A percentile compares a stretch with the other conserved stretches of the same genome.
Evolutionary conservation across 1,139 yeast species (phyloP).

Genomic region (Taphrina communis): DNA sequence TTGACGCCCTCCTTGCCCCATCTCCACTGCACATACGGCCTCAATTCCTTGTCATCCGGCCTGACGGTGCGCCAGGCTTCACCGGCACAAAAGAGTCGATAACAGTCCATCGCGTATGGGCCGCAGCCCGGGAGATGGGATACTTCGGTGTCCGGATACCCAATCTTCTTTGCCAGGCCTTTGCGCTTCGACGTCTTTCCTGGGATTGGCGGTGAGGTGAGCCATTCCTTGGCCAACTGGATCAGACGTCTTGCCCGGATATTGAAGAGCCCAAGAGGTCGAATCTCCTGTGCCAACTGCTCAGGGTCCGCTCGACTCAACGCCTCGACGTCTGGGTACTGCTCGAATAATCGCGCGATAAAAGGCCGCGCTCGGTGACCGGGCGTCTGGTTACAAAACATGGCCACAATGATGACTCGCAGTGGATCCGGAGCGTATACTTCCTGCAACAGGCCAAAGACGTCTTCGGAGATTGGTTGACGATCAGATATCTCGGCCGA

Average conservation of each 20-base stretch:
- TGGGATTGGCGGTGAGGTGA: conserved; percentile 5
- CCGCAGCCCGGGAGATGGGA: conserved; percentile 29
- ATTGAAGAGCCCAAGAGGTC: conserved; percentile 19
- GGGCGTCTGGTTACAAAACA: conserved; percentile 30
- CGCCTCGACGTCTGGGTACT: conserved; percentile 18
- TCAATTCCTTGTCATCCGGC: conserved; percentile 29
- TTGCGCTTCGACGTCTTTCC: conserved; percentile 6
- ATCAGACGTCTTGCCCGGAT: conserved; percentile 4
- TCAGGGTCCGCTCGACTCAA: conserved; percentile 4
- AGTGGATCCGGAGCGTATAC: conserved; percentile 18
- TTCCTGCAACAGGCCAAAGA: conserved; percentile 16
- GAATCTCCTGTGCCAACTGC: conserved; percentile 2
- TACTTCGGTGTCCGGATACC: conserved; percentile 24
- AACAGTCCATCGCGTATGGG: conserved; percentile 31
- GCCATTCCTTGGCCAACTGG: conserved; percentile 8
- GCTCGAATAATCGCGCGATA: conserved; percentile 3
- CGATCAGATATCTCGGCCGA: not conserved
- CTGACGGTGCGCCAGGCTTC: conserved; percentile 24
- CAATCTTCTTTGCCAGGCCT: conserved; percentile 18
- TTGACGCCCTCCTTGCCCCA: conserved; percentile 28
- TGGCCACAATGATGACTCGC: conserved; percentile 24
- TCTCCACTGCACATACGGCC: conserved; percentile 20
- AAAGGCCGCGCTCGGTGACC: conserved; percentile 21
- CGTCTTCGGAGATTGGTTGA: conserved; percentile 6
- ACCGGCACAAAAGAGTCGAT: conserved; percentile 21